Evolutionary conservation across 768 basidiomycete genomes (phyloP), one percentile per base, ranked within the genome.

Genomic region (Termitomyces bulborhizus): DNA sequence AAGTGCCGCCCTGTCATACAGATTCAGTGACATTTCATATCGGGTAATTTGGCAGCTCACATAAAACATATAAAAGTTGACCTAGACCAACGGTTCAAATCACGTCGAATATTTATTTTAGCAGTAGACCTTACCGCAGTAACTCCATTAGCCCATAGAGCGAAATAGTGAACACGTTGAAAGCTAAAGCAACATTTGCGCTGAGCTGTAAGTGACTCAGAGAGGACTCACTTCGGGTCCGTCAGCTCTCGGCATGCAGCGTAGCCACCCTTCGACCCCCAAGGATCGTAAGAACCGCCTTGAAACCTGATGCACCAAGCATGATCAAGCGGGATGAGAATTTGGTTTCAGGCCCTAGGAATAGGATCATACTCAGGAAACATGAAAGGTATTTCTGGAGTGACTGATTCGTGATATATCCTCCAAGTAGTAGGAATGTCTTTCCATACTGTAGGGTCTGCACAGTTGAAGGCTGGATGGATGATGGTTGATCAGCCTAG

Each of bases 71-170:
- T 60, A 58, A 29, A 53, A 60, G 15, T 55, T 56, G 42, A 61
- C 57, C 57, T 58, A 54, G 1, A 39, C 11, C 6, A 51, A 24
- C 31, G 31, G 4, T 32, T 27, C 15, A 4, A 39, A 46, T 21
- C 32, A 39, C 18, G 24, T 27, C 21, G 6, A n/a, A 32, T 18
- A n/a, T 31, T 18, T n/a, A 16, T 7, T 21, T 2, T 39, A 21
- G 21, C 36, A 8, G 43, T 21, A 3, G 16, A 39, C 16, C 57
- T 16, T 34, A 61, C 60, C 18, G 60, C 60, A 32, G 60, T 61
- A 26, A 61, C 60, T 16, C 60, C 60, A 37, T 58, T 58, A n/a
- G 57, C 60, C 60, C 60, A 61, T n/a, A 61, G 41, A 46, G 55
- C 54, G 39, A 56, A 56, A 46, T 61, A 56, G 40, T 61, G 47